Evolutionary conservation across 192 early-diverging fungal species (phyloP), one percentile per base, ranked within the genome.

Genomic region (Podila epigama): DNA sequence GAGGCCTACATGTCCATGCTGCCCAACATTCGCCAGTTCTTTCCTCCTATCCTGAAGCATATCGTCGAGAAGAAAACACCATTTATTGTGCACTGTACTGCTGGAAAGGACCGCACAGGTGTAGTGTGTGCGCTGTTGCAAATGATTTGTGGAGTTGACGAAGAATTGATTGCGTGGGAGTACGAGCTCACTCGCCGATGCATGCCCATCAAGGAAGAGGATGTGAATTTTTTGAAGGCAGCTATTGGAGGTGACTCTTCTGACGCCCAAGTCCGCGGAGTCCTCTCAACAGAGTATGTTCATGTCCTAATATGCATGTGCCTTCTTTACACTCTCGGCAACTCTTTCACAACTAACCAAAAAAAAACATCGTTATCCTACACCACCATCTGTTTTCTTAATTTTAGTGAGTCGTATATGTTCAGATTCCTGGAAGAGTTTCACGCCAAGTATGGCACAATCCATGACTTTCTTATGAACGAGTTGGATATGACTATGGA

Each of bases 81-180:
- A 1, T 75, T 90, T n/a, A 78, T 92, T 57, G 75, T 91, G 9
- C 90, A 91, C 61, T 91, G 90, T 65, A 91, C 89, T 6, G 90
- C 90, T 13, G 90, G 90, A 18, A 91, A 91, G 68, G 90, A 91
- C 58, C 69, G 90, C 35, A 91, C 90, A 0, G 90, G 90, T 13
- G 65, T 92, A 7, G 80, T 88, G 50, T 75, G 66, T 27, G 89
- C 89, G 53, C 55, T 91, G 28, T 36, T 92, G 40, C 72, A 89
- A 48, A 83, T 82, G 54, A 69, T 90, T 9, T 84, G 84, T 39
- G 90, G 88, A 0, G 89, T 91, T 4, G 86, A 87, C 41, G 89
- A 90, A 27, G 90, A 92, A 58, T 68, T 86, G 55, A 89, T 91
- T 69, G 84, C 85, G 25, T 69, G 83, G 71, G 90, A 91, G 42